Evolutionary conservation across 805 yeast species (phyloP), one percentile per base, ranked within the genome.

Genomic region (Metschnikowia cubensis): DNA sequence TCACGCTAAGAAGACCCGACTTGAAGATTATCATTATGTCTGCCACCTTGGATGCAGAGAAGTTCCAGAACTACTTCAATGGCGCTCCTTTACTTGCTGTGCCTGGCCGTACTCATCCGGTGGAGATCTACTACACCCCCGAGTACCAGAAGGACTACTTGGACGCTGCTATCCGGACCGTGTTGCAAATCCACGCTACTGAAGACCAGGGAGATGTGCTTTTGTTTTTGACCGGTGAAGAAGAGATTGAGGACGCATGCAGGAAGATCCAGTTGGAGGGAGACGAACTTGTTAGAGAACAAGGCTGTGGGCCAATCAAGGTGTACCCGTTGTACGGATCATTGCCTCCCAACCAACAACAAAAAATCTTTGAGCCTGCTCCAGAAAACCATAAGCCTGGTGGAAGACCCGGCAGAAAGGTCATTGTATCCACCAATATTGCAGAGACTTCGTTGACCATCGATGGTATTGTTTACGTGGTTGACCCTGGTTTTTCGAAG

Each of bases 381-480:
- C 94, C 94, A 5, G 76, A 69, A 42, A 84, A 92, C 29, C 80
- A 80, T 57, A 77, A 78, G 14, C 82, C 82, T 42, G 83, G 84
- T 57, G 96, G 96, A 13, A 81, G 85, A 64, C 95, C 96, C n/a
- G 98, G 99, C 35, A 81, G 99, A 67, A 92, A 92, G 69, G 87
- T 92, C 32, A 88, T 92, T 59, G 80, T 92, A 8, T 83, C 97
- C 21, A 92, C 99, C 29, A 92, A 94, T 63, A 94, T 92, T 65
- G 99, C 99, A 14, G 99, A 92, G 74, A 92, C 99, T 1, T 94
- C 98, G 33, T 80, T 92, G 71, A 92, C 99, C 52, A 94, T 92
- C 62, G 98, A 92, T 65, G 98, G 99, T 64, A 87, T 92, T 56
- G 98, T 92, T 6, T 94, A 89, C 64, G 99, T 92, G 42, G 95